These are phyloP conservation scores for Posidonia oceanica DNA, from an alignment of 116 monocot genomes.

Conservation along the genomic window DNA sequence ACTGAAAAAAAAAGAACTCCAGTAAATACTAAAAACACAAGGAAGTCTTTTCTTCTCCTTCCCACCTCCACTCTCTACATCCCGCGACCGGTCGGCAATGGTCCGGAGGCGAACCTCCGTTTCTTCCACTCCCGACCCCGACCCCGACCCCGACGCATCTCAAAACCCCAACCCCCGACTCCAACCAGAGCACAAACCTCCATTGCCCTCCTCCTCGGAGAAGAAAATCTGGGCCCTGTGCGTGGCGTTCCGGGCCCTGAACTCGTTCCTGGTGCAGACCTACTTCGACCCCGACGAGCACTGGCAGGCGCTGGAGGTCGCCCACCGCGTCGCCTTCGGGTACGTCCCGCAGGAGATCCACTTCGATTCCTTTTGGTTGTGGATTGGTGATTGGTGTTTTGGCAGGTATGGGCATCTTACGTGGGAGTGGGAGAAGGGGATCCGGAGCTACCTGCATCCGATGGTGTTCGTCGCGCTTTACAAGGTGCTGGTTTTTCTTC, in stretches of 20 bases:
- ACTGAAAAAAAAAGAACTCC: no score
- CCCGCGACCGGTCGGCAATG: not conserved
- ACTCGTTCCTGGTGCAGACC: constrained; percentile 66
- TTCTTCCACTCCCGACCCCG: not conserved
- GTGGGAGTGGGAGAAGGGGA: constrained; percentile 90
- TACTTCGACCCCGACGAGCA: constrained; percentile 99
- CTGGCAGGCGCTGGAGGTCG: constrained; percentile 94
- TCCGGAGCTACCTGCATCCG: constrained; percentile 81
- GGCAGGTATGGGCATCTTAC: constrained; percentile 68
- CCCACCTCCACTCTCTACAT: not conserved
- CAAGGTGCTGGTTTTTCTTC: constrained; percentile 51
- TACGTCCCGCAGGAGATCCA: no score
- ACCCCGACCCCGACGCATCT: no score
- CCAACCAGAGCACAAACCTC: not conserved
- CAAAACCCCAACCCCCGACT: not conserved
- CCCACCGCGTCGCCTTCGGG: constrained; percentile 80
- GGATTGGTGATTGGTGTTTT: no score
- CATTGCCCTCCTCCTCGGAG: not conserved
- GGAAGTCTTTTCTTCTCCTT: not conserved
- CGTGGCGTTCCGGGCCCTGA: constrained; percentile 38
- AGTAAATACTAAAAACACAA: no score
- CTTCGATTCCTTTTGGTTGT: no score
- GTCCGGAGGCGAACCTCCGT: not conserved
- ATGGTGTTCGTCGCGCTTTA: constrained; percentile 61
- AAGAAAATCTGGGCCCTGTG: constrained; percentile 24